A percentile compares a stretch with the other conserved stretches of the same genome.
These are phyloP conservation scores for Penstemon davidsonii DNA, from an alignment of 257 asterid species.

Conservation along the genomic window DNA sequence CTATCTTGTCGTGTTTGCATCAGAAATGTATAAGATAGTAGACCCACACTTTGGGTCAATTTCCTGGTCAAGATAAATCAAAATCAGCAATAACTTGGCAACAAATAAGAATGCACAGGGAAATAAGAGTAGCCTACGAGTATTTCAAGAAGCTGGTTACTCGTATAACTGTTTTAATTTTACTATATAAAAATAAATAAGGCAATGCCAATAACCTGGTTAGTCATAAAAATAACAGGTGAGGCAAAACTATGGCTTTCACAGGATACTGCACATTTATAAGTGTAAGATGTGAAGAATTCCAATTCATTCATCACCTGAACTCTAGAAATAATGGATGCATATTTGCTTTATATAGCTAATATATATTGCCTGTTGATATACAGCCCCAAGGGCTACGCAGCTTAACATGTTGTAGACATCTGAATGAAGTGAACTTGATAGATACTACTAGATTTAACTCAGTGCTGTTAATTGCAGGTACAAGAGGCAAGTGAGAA, in stretches of 20 bases:
- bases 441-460: too few species aligned
- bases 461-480: not conserved
- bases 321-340: too few species aligned
- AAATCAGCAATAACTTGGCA: conserved; percentile 13
- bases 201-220: not conserved
- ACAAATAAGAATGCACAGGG: conserved; percentile 17
- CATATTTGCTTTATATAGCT: too few species aligned
- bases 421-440: too few species aligned
- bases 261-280: not conserved
- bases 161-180: too few species aligned
- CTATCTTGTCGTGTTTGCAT: conserved; percentile 73
- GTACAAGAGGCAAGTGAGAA: not conserved
- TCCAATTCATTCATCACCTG: too few species aligned
- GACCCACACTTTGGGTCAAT: conserved; percentile 84
- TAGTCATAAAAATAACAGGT: conserved; percentile 5
- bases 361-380: too few species aligned
- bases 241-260: conserved; percentile 11
- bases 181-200: not conserved
- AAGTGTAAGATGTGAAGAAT: too few species aligned
- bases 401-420: too few species aligned
- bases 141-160: not conserved
- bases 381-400: too few species aligned
- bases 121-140: conserved; percentile 4
- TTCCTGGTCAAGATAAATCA: conserved; percentile 49
- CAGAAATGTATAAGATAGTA: conserved; percentile 88